Conservation (phyloP, 2,329 filamentous ascomycete genomes). For the Fusarium dlaminii region DNA sequence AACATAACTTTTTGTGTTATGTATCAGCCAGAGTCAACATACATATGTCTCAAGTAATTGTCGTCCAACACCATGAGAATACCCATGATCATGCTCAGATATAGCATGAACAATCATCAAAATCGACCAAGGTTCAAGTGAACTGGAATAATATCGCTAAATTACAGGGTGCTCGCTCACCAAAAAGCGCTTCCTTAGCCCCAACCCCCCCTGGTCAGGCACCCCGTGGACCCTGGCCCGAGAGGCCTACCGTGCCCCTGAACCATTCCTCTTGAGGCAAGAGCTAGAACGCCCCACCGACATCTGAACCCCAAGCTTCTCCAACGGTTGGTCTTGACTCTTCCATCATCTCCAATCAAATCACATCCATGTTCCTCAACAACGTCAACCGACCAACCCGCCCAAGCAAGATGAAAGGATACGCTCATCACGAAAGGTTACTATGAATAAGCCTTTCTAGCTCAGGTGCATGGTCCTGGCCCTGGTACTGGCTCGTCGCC, state of each 20-base stretch:
- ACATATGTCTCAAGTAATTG: neutral
- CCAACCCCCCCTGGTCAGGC: conserved; percentile 12
- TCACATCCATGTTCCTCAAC: conserved; percentile 20
- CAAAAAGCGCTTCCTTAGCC: conserved; percentile 17
- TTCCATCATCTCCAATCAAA: conserved; percentile 26
- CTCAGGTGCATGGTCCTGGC: neutral
- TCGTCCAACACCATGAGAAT: neutral
- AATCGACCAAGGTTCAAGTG: neutral
- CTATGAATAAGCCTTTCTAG: conserved; percentile 3
- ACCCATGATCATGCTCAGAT: neutral
- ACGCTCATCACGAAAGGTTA: conserved; percentile 1
- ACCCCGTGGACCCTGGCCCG: conserved; percentile 4
- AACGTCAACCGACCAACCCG: conserved; percentile 19
- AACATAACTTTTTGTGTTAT: conserved; percentile 11
- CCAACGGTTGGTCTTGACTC: conserved; percentile 24
- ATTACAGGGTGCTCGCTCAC: conserved; percentile 31
- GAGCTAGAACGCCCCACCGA: conserved; percentile 28
- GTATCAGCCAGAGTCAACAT: neutral
- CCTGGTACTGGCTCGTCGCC: conserved; percentile 9
- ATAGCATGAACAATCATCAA: conserved; percentile 21
- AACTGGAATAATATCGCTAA: conserved; percentile 9
- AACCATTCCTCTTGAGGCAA: conserved; percentile 31
- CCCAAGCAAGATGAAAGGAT: conserved; percentile 17
- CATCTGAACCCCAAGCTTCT: conserved; percentile 25
- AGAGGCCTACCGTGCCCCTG: conserved; percentile 26